Conservation (phyloP, 257 asterid species). For the Fraxinus anomala region DNA sequence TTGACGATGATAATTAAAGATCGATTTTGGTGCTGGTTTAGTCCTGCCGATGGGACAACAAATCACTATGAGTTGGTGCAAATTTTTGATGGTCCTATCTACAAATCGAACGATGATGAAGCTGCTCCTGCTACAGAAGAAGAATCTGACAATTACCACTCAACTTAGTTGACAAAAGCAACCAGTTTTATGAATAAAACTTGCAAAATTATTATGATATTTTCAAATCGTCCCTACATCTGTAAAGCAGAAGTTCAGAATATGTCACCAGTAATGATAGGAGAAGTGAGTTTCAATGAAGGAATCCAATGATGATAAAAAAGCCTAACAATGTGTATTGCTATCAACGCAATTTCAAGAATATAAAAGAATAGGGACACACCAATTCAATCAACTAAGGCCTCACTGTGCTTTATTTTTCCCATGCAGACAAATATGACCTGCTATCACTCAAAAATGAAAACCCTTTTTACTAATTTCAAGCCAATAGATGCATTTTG, state of each 20-base stretch:
- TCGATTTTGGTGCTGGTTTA: constrained; percentile 46
- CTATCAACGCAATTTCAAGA: background rate
- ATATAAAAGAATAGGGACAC: background rate
- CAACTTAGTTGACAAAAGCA: background rate
- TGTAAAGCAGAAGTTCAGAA: background rate
- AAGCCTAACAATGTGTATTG: background rate
- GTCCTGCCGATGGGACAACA: constrained; percentile 43
- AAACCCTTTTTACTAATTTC: background rate
- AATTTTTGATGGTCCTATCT: background rate
- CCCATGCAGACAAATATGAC: background rate
- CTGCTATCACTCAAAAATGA: background rate
- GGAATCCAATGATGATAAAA: background rate
- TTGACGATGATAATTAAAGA: constrained; percentile 29
- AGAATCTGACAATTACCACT: background rate
- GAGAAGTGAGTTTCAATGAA: background rate
- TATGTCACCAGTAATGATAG: background rate
- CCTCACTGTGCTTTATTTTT: background rate
- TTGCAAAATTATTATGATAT: background rate
- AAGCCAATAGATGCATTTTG: background rate
- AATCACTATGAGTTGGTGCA: constrained; percentile 14
- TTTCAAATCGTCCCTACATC: background rate
- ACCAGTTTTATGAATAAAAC: background rate
- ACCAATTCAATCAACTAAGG: background rate
- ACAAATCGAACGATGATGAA: background rate
- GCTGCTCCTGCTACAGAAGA: background rate